Evolutionary conservation across 2,329 filamentous ascomycete species (phyloP), one percentile per base, ranked within the genome.

Genomic region (Apiospora kogelbergensis): DNA sequence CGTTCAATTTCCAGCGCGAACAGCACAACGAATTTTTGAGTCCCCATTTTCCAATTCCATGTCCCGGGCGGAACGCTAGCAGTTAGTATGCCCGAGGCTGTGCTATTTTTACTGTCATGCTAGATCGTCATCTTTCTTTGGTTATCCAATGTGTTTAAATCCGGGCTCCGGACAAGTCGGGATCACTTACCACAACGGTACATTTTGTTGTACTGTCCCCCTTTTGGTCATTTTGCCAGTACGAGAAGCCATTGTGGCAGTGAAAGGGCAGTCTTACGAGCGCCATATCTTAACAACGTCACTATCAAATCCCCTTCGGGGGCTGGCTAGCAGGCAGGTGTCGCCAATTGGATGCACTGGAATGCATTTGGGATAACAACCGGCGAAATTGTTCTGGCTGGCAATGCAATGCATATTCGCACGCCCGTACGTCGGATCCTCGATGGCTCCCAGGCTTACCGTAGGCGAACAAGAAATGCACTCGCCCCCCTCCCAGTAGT

Each of bases 61-160:
- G 6, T n/a, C n/a, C n/a, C 9, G 17, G 26, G 10, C 53, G 53
- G 53, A 60, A 60, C 53, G 53, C 53, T 60, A 60, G 53, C 53
- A 60, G 53, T 20, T 60, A 60, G 53, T 60, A 30, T 60, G 30
- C 53, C 53, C 30, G 53, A 60, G 53, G 53, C 53, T 60, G 33
- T 60, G 53, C 53, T 60, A 60, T 60, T 60, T 60, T 60, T 60
- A 60, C 30, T 37, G 17, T 13, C 26, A 37, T 60, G 53, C 53
- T 22, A 60, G 53, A 60, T 60, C 53, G 53, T 60, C 53, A 60
- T 60, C 53, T 60, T 60, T 60, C 53, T 60, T 60, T 60, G 30
- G 53, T 60, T 60, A n/a, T 26, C n/a, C 46, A 22, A 53, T 53
- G 46, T 60, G 22, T 60, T 60, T 60, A 37, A 60, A 60, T 37